Percentiles rank a stretch among this genome's conserved stretches.
Evolutionary conservation across 371 early-diverging fungal genomes (phyloP).

Genomic region (Mortierella sp.): DNA sequence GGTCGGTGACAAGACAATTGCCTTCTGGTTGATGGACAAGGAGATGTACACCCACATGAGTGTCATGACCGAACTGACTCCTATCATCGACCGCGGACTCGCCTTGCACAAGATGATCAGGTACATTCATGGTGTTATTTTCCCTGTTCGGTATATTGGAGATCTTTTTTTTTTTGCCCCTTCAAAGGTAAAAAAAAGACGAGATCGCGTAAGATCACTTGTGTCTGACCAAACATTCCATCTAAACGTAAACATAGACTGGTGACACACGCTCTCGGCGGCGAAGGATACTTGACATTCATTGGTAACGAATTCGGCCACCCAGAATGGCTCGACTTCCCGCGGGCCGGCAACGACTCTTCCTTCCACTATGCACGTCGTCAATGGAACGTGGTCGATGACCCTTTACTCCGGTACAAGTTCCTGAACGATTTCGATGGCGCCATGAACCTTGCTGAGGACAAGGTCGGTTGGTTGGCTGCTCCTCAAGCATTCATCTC

Average conservation of each 20-base stretch:
- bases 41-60: conserved; percentile 98
- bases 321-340: conserved; percentile 99
- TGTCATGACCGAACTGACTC: conserved; percentile 82
- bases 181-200: background rate
- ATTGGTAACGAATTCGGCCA: conserved; percentile 99
- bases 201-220: background rate
- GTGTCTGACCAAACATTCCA: background rate
- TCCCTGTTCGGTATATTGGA: background rate
- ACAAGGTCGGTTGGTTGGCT: conserved; percentile 78
- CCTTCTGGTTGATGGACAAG: conserved; percentile 99
- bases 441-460: conserved; percentile 86
- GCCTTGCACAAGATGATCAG: conserved; percentile 97
- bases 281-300: conserved; percentile 97
- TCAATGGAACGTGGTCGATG: conserved; percentile 94
- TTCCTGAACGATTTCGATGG: conserved; percentile 92
- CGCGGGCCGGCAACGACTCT: conserved; percentile 91
- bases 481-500: conserved; percentile 85
- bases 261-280: conserved; percentile 91
- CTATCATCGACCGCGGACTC: conserved; percentile 94
- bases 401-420: conserved; percentile 90
- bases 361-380: conserved; percentile 96
- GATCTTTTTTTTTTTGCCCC: too few species aligned
- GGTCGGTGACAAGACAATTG: conserved; percentile 98
- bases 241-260: conserved; percentile 59
- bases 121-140: conserved; percentile 28